Evolutionary conservation across 139 green algal genomes (phyloP), one percentile per base, ranked within the genome.

Genomic region (Micromonas commoda): DNA sequence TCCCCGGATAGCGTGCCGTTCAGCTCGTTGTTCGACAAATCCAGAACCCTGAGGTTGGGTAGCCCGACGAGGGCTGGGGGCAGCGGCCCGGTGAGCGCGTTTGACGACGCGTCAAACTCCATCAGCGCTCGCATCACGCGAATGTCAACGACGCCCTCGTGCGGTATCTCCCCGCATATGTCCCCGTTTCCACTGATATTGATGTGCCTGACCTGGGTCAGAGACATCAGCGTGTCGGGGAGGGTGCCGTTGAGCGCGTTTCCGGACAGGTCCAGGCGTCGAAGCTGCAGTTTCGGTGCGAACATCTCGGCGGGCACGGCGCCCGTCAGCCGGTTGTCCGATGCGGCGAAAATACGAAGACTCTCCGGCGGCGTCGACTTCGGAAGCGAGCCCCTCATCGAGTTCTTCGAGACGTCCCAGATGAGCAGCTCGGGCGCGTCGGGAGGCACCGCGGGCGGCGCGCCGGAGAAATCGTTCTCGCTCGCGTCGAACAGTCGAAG

Each of bases 181-280:
- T n/a, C 3, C 33, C 2, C 45, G 45, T 76, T 76, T 19, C 34
- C 9, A 4, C 24, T 35, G 34, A 53, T 6, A 35, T 76, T 64
- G 31, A 76, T 23, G 39, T 63, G 23, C 34, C n/a, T 4, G 3
- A 76, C 24, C 3, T 20, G 32, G 6, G 33, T 26, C 4, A 33
- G 21, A 29, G 24, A 13, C 39, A 76, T 61, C 4, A 76, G 24
- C 4, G 2, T 19, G 6, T 34, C 37, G 3, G 69, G 69, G 9
- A 63, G 34, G 32, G 24, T 65, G 23, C 69, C 69, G 24, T 31
- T 33, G 39, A 76, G 28, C 69, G 28, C 39, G 34, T 76, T 76
- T 19, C 32, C 32, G 20, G 31, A 24, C 21, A 76, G 37, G 45
- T 76, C 69, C 3, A 76, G 23, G 69, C 32, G 69, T 33, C 39